A percentile compares a stretch with the other conserved stretches of the same genome.
These are phyloP conservation scores for Deinandra increscens DNA, from an alignment of 129 eudicot genomes.

Conservation along the genomic window DNA sequence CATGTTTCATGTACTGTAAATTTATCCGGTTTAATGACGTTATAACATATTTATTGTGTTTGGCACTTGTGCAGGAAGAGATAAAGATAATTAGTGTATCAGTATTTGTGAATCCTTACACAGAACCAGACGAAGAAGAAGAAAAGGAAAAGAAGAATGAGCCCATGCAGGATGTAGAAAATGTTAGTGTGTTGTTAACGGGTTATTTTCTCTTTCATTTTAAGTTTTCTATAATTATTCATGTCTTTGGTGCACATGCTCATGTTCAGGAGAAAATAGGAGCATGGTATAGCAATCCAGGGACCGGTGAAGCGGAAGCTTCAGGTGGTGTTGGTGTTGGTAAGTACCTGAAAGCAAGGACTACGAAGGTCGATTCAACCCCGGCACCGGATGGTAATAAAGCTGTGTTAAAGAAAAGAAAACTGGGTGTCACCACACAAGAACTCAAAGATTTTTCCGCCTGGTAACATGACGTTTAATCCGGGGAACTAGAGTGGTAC, in stretches of 20 bases:
- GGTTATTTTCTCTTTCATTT: background rate
- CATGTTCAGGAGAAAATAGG: slow-evolving; percentile 78
- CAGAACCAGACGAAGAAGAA: slow-evolving; percentile 90
- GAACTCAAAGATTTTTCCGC: slow-evolving; percentile 76
- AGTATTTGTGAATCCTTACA: slow-evolving; percentile 80
- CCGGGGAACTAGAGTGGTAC: background rate
- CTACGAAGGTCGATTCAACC: slow-evolving; percentile 35
- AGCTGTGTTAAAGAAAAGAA: slow-evolving; percentile 65
- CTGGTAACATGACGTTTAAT: slow-evolving; percentile 53
- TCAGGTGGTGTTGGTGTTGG: slow-evolving; percentile 68
- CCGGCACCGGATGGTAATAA: slow-evolving; percentile 32
- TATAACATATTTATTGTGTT: slow-evolving; percentile 1
- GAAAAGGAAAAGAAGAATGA: slow-evolving; percentile 50
- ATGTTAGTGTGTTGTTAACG: slow-evolving; percentile 54
- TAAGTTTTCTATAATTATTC: background rate
- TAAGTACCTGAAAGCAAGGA: slow-evolving; percentile 72
- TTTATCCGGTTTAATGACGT: background rate
- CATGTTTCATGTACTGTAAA: background rate
- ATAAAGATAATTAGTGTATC: slow-evolving; percentile 74
- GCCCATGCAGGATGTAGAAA: slow-evolving; percentile 62
- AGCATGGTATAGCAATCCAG: slow-evolving; percentile 96
- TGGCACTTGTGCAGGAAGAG: slow-evolving; percentile 73
- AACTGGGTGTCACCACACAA: slow-evolving; percentile 42
- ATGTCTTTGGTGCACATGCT: background rate
- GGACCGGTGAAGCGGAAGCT: slow-evolving; percentile 54